phyloP scores from a whole-genome alignment of 805 yeast genomes.

The Hanseniaspora nectarophila region DNA sequence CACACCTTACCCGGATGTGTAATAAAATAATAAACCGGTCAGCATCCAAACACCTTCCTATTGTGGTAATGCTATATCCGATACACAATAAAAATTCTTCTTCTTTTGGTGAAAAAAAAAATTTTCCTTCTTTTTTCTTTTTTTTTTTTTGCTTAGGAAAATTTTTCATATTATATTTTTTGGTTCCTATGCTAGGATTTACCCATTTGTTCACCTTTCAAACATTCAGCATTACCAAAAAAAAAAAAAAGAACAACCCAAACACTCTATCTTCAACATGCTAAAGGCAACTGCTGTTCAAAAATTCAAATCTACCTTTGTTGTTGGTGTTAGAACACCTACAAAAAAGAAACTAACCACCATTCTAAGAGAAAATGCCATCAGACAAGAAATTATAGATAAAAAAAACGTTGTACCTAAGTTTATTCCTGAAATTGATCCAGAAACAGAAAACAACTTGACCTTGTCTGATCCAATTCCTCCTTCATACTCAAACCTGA shows the following conservation, averaged over 20 bases:
- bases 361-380: neutral
- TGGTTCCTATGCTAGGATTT: neutral
- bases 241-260: no score
- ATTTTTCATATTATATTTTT: neutral
- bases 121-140: neutral
- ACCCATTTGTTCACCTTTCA: neutral
- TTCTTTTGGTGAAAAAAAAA: no score
- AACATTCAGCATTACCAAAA: no score
- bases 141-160: neutral
- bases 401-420: conserved; percentile 1
- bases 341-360: neutral
- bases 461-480: conserved; percentile 69
- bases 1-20: no score
- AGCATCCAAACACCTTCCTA: no score
- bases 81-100: neutral
- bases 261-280: no score
- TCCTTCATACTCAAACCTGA: conserved; percentile 62
- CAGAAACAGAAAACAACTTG: conserved; percentile 25
- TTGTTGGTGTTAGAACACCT: conserved; percentile 1
- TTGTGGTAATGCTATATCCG: neutral
- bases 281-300: neutral
- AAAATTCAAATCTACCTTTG: neutral
- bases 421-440: conserved; percentile 2
- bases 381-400: neutral
- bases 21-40: no score